Evolutionary conservation across 371 early-diverging fungal species (phyloP), one percentile per base, ranked within the genome.

Genomic region (Mucor indicus): DNA sequence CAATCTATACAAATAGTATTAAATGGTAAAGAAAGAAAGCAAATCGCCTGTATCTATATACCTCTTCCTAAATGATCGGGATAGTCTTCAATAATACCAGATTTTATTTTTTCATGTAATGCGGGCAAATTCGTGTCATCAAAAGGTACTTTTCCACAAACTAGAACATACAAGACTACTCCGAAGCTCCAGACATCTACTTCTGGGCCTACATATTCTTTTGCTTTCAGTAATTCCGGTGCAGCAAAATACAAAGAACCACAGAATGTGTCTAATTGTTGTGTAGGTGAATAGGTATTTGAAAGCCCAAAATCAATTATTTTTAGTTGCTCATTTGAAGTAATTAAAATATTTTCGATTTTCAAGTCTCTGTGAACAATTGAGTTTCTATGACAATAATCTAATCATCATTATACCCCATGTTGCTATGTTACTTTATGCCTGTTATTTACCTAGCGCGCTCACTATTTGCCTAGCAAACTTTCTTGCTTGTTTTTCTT

Each of bases 181-280:
- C 96, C 96, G 41, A 94, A 67, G 21, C 88, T 86, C 95, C 95
- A 96, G 8, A 92, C 76, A 57, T 96, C 96, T 21, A 91, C 85
- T 50, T 90, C 93, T 12, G 91, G 88, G 2, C 95, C 95, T 17
- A 71, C 66, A 65, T 96, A 96, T 23, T 77, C 70, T 27, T 83
- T 72, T 16, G 90, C 86, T 12, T 81, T 74, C 38, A 96, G 68
- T 44, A 96, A 76, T 67, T 96, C 96, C 3, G 92, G 96, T 20
- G 93, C 91, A 17, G 87, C 75, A 55, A 74, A 90, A 33, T 92
- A 88, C 11, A 89, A 70, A 31, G 86, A 83, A 23, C 95, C 92
- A 60, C 90, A 91, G 53, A 89, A 91, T 2, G 91, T 92, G 38
- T 72, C 74, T 43, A 92, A 62, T 25, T 77, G 62, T 30, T 69